Evolutionary conservation across 768 basidiomycete species (phyloP).

Genomic region (Steccherinum ochraceum): DNA sequence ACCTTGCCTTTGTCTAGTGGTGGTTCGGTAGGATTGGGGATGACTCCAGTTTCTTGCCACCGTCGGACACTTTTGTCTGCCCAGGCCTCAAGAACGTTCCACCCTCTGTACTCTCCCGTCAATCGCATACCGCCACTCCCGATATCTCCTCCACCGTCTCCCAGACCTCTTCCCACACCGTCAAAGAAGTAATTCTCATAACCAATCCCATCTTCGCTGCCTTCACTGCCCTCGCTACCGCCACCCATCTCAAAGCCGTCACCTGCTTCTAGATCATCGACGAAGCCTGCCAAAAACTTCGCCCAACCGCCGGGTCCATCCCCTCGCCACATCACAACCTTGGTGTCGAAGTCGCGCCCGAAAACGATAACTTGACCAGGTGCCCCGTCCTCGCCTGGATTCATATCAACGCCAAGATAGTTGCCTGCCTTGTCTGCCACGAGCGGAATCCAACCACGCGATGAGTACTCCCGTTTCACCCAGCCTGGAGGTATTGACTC

Average conservation of each 20-base stretch:
- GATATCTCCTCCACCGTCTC: conserved; percentile 72
- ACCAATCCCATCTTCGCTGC: conserved; percentile 77
- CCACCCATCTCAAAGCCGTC: conserved; percentile 81
- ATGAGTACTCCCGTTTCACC: conserved; percentile 87
- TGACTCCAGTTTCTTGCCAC: conserved; percentile 79
- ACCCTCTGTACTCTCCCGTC: conserved; percentile 83
- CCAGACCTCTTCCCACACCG: conserved; percentile 68
- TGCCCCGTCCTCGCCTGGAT: conserved; percentile 69
- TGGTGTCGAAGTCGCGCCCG: conserved; percentile 98
- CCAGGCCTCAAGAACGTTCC: conserved; percentile 91
- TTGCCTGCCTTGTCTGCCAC: conserved; percentile 92
- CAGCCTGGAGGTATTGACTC: conserved; percentile 84
- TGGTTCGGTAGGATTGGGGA: conserved; percentile 36
- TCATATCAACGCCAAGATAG: conserved; percentile 93
- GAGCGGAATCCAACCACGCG: conserved; percentile 95
- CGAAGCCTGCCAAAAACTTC: conserved; percentile 86
- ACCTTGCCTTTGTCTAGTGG: conserved; percentile 45
- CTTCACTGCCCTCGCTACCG: conserved; percentile 52
- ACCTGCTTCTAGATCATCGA: conserved; percentile 86
- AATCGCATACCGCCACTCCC: conserved; percentile 65
- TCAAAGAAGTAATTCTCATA: conserved; percentile 87
- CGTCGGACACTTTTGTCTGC: conserved; percentile 82
- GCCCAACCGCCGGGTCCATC: conserved; percentile 94
- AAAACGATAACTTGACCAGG: conserved; percentile 96
- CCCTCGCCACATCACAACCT: conserved; percentile 90